Evolutionary conservation across 257 asterid species (phyloP).

Genomic region (Nicotiana sylvestris): DNA sequence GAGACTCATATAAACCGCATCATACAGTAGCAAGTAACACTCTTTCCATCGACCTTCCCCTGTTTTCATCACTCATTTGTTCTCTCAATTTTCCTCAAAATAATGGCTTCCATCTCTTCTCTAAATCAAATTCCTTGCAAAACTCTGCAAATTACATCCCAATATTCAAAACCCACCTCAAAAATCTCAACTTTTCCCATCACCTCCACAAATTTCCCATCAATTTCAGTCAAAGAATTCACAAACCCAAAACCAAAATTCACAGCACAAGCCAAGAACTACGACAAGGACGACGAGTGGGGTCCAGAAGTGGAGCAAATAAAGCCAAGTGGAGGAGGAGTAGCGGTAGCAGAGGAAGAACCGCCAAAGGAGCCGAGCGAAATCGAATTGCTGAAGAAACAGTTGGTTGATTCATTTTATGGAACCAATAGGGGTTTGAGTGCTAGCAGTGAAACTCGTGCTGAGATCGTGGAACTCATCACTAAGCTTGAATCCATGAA

Average conservation of each 20-base stretch:
- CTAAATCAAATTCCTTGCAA: slow-evolving; percentile 31
- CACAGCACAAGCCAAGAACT: slow-evolving; percentile 24
- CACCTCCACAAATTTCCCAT: slow-evolving; percentile 28
- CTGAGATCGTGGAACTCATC: slow-evolving; percentile 85
- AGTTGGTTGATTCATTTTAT: slow-evolving; percentile 59
- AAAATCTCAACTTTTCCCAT: slow-evolving; percentile 16
- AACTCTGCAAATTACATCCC: slow-evolving; percentile 7
- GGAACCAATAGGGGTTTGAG: slow-evolving; percentile 76
- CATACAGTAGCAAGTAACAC: too few relatives aligned
- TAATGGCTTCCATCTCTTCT: slow-evolving; percentile 63
- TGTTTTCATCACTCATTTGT: too few relatives aligned
- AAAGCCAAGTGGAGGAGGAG: slow-evolving; percentile 44
- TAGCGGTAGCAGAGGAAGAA: slow-evolving; percentile 42
- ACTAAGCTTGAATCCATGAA: slow-evolving; percentile 72
- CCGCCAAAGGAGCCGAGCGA: slow-evolving; percentile 37
- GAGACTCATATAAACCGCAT: too few relatives aligned
- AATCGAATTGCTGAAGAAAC: slow-evolving; percentile 53
- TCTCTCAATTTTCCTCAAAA: too few relatives aligned
- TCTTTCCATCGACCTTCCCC: too few relatives aligned
- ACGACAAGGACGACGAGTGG: slow-evolving; percentile 13
- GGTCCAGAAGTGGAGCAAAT: slow-evolving; percentile 1
- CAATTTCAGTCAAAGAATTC: slow-evolving; percentile 11
- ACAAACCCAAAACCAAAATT: slow-evolving; percentile 13
- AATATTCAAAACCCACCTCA: slow-evolving; percentile 8
- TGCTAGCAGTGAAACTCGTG: slow-evolving; percentile 78